Conservation (phyloP, 2,329 filamentous ascomycete genomes). For the Curvularia hawaiiensis region DNA sequence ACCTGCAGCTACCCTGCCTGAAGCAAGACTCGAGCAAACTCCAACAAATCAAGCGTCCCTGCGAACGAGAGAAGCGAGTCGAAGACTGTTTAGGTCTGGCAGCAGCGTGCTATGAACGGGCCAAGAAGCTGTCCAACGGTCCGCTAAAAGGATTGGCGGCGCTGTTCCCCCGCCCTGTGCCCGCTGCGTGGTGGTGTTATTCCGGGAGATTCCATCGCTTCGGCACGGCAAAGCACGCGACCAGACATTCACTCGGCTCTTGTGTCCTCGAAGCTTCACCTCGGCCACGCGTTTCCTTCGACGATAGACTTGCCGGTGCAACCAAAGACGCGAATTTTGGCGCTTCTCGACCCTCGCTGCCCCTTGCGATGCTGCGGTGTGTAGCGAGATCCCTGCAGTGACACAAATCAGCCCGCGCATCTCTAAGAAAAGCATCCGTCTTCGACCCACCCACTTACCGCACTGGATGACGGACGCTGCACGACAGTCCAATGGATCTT, state of each 20-base stretch:
- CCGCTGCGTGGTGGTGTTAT: slow-evolving; percentile 15
- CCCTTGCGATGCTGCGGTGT: slow-evolving; percentile 28
- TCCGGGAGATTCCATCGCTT: slow-evolving; percentile 29
- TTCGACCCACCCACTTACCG: slow-evolving; percentile 36
- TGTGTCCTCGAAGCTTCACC: slow-evolving; percentile 31
- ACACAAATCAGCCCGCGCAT: slow-evolving; percentile 29
- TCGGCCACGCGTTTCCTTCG: slow-evolving; percentile 24
- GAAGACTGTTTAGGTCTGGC: neutral
- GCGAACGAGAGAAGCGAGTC: neutral
- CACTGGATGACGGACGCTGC: slow-evolving; percentile 48
- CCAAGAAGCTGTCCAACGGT: slow-evolving; percentile 13
- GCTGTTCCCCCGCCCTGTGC: slow-evolving; percentile 22
- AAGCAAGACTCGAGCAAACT: slow-evolving; percentile 19
- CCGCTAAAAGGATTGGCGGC: slow-evolving; percentile 18
- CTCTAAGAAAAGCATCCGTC: slow-evolving; percentile 35
- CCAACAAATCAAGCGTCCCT: slow-evolving; percentile 17
- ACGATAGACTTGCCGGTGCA: slow-evolving; percentile 25
- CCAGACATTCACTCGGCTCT: slow-evolving; percentile 34
- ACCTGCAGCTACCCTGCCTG: slow-evolving; percentile 11
- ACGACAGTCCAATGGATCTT: slow-evolving; percentile 45
- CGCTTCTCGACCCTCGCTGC: slow-evolving; percentile 23
- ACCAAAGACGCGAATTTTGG: slow-evolving; percentile 38
- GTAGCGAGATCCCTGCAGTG: slow-evolving; percentile 30
- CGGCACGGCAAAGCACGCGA: slow-evolving; percentile 37
- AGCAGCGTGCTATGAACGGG: neutral